Base-by-base conservation (phyloP, 805 yeast species). In the Isabelozyma pseudorhagii region DNA sequence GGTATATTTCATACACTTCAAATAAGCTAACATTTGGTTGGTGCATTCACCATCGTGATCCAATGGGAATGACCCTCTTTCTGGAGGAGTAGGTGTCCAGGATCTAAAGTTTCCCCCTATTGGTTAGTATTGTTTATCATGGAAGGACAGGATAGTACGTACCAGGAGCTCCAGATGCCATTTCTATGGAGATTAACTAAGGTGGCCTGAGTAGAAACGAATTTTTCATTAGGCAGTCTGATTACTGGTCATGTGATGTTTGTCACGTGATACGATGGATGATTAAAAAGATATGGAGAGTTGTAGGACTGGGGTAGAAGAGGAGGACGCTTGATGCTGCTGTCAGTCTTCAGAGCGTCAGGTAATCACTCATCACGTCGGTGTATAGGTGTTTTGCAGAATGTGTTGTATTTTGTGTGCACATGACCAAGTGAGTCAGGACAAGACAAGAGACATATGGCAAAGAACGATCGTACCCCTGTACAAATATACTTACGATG, bases 11-110 rank as follows among this genome's bases (percentile, higher is more conserved):
- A 93, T 71, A 69, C 99, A 93, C 44, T 82, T 71, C 54, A 93
- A 71, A 63, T 93, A 93, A 44, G 80, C 80, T 42, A 77, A 64
- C 94, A 92, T 94, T 50, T 82, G 80, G 18, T 75, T 74, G 18
- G 83, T 81, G 63, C 98, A 93, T 55, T 94, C 98, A 7, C 85
- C 85, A 52, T 68, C 74, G 62, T 93, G 99, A 62, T 93, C 99
- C 42, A 93, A 72, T 0, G 98, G 99, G 67, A 93, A 93, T 0
- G 98, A 89, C 0, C 99, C 99, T 56, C 97, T 74, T 56, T 93
- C 97, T 2, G 99, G 99, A 18, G 99, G 97, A 0, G 93, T 86
- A 8, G 97, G 97, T 11, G 82, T 75, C 75, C 86, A 78, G 40
- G 61, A 54, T 49, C 65, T 58, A 46, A 64, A 66, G 44, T 56